Percentiles rank a stretch among this genome's conserved stretches.
Evolutionary conservation across 2,329 filamentous ascomycete genomes (phyloP).

Genomic region (Plectosphaerella sp.): DNA sequence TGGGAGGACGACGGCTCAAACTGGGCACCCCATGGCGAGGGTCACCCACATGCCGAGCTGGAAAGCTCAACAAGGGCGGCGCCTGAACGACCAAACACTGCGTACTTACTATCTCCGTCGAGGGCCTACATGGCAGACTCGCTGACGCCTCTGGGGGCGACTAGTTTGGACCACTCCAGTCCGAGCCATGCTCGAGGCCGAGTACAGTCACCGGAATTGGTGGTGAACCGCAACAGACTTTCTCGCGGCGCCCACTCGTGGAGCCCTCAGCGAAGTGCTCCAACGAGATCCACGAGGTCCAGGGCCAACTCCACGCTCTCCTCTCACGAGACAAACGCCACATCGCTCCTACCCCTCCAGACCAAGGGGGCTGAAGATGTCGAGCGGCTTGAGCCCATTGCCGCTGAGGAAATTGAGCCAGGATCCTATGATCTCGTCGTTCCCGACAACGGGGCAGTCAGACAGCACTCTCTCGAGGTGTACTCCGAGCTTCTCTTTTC

Average conservation of each 20-base stretch:
- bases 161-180: too few species aligned
- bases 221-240: conserved; percentile 9
- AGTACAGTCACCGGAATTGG: conserved; percentile 10
- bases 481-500: conserved; percentile 64
- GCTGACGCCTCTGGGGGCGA: too few species aligned
- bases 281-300: conserved; percentile 20
- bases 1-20: conserved; percentile 9
- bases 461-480: conserved; percentile 52
- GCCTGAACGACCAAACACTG: too few species aligned
- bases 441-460: conserved; percentile 13
- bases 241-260: conserved; percentile 14
- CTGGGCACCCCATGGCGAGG: conserved; percentile 4
- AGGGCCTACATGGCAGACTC: too few species aligned
- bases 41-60: too few species aligned
- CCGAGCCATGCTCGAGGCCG: neutral
- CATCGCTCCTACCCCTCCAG: conserved; percentile 14
- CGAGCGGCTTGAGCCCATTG: conserved; percentile 29
- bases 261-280: conserved; percentile 18
- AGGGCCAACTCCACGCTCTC: conserved; percentile 20
- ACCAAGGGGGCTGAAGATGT: conserved; percentile 14
- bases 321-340: conserved; percentile 19
- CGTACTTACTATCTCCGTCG: too few species aligned
- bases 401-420: conserved; percentile 28
- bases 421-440: conserved; percentile 30
- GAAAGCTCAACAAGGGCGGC: too few species aligned